These are phyloP conservation scores for Cordyceps cateniannulata DNA, from an alignment of 2,329 filamentous ascomycete genomes.

Conservation along the genomic window DNA sequence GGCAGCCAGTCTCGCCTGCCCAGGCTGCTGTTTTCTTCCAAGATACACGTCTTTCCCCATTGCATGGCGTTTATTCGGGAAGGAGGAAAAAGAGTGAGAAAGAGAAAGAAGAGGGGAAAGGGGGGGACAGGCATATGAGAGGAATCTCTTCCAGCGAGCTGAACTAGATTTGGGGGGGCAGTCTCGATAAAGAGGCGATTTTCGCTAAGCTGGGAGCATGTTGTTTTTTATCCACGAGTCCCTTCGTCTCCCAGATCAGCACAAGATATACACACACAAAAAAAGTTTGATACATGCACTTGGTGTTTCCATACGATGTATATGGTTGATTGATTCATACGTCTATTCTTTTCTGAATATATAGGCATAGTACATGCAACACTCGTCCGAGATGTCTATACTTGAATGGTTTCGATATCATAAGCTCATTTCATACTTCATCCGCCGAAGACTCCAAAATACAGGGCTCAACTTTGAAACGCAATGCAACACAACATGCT, in stretches of 20 bases:
- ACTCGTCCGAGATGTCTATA: not conserved
- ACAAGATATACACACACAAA: constrained; percentile 7
- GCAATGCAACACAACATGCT: not conserved
- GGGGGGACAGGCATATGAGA: not conserved
- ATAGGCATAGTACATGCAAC: not conserved
- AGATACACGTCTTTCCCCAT: constrained; percentile 7
- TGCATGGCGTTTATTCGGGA: constrained; percentile 21
- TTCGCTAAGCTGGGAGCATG: not conserved
- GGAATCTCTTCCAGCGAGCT: not conserved
- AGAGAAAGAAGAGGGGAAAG: no score
- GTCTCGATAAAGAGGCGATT: constrained; percentile 8
- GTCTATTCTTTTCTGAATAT: not conserved
- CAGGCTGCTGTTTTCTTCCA: not conserved
- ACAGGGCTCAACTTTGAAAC: not conserved
- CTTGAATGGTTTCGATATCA: not conserved
- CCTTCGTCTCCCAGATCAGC: constrained; percentile 1
- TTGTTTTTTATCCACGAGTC: constrained; percentile 4
- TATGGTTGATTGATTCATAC: not conserved
- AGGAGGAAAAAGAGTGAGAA: constrained; percentile 20
- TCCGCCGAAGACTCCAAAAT: not conserved
- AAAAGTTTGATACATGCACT: constrained; percentile 10
- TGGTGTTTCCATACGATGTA: not conserved
- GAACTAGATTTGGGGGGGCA: not conserved
- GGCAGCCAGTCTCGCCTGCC: no score
- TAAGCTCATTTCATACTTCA: constrained; percentile 2